phyloP scores from a whole-genome alignment of 2,329 filamentous ascomycete genomes.

The Huntiella savannae region DNA sequence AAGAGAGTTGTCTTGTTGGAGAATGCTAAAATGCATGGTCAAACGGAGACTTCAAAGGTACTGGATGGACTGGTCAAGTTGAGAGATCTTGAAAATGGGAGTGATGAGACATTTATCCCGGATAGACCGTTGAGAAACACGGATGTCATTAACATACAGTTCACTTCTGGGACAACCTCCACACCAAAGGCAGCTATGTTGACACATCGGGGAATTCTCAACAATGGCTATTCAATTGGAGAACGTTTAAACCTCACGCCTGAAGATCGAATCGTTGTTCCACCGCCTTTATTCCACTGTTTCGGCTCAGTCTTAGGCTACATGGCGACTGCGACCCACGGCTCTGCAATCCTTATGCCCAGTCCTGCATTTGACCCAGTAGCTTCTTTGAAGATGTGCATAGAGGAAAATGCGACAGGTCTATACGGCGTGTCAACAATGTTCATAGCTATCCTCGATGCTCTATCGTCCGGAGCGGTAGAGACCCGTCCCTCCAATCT shows the following conservation, averaged over 20 bases:
- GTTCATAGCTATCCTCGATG: conserved; percentile 73
- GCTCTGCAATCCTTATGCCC: conserved; percentile 67
- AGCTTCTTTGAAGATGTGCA: conserved; percentile 42
- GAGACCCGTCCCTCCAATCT: conserved; percentile 24
- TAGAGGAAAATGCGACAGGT: conserved; percentile 35
- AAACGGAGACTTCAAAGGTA: no score
- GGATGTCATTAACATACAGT: conserved; percentile 87
- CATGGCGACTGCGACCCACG: conserved; percentile 75
- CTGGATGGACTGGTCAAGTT: conserved; percentile 26
- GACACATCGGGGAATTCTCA: conserved; percentile 68
- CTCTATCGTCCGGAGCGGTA: conserved; percentile 33
- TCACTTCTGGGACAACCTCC: conserved; percentile 89
- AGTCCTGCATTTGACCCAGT: conserved; percentile 69
- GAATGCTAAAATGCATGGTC: conserved; percentile 38
- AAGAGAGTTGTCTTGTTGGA: conserved; percentile 57
- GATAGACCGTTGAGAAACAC: conserved; percentile 30
- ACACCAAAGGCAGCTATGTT: conserved; percentile 83
- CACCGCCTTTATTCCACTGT: conserved; percentile 74
- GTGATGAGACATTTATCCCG: conserved; percentile 21
- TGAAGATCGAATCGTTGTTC: conserved; percentile 60
- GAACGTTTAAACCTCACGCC: conserved; percentile 63
- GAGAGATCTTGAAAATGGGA: conserved; percentile 20
- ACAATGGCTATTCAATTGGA: conserved; percentile 76
- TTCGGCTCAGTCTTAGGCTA: conserved; percentile 87
- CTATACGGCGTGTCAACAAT: conserved; percentile 89